Evolutionary conservation across 164 flowering plant genomes (phyloP).

Genomic region (Vitis amurensis): DNA sequence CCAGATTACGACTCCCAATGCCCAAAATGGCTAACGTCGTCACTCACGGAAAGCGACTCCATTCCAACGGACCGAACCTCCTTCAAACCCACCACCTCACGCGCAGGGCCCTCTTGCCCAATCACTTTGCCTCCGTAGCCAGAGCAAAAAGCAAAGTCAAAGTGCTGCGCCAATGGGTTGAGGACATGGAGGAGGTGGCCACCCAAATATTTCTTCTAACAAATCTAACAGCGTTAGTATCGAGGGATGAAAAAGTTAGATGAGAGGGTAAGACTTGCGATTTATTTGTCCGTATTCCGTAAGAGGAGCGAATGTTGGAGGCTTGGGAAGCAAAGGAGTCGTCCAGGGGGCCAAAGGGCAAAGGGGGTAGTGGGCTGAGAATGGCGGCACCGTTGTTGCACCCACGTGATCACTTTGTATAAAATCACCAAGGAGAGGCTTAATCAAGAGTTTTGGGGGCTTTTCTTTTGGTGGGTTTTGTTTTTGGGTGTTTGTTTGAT

Average conservation of each 20-base stretch:
- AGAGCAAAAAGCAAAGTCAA: too few relatives aligned
- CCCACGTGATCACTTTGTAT: too few relatives aligned
- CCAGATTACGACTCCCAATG: constrained; percentile 1
- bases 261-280: too few relatives aligned
- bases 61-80: background rate
- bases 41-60: background rate
- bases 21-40: constrained; percentile 1
- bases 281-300: constrained; percentile 27
- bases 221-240: too few relatives aligned
- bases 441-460: background rate
- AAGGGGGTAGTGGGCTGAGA: constrained; percentile 18
- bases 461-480: background rate
- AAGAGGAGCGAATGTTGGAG: constrained; percentile 65
- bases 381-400: constrained; percentile 46
- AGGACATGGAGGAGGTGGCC: too few relatives aligned
- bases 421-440: background rate
- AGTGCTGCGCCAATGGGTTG: too few relatives aligned
- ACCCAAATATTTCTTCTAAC: too few relatives aligned
- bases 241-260: too few relatives aligned
- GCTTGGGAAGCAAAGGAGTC: constrained; percentile 56
- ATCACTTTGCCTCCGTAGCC: too few relatives aligned
- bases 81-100: background rate
- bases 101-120: too few relatives aligned
- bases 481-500: background rate
- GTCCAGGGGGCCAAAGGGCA: background rate